Evolutionary conservation across 768 basidiomycete species (phyloP).

Genomic region (Mycena vitilis): DNA sequence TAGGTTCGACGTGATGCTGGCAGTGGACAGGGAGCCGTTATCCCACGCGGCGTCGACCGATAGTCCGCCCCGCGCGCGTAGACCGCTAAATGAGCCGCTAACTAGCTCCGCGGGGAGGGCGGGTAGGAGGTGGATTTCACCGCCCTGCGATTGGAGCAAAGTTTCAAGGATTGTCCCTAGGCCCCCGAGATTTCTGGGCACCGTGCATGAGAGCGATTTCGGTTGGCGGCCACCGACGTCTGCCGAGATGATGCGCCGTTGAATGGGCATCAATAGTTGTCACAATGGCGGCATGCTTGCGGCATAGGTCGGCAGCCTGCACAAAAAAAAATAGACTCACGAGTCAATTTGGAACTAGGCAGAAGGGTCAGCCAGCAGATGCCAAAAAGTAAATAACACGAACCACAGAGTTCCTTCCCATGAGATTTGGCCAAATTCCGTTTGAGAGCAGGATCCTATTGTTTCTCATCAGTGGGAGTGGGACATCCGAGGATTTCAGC

Average conservation of each 20-base stretch:
- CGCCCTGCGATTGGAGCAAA: conserved; percentile 34
- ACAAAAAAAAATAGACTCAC: background rate
- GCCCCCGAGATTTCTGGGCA: conserved; percentile 15
- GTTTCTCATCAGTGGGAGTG: background rate
- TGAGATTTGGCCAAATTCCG: conserved; percentile 27
- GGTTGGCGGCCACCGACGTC: no score
- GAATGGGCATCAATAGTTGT: no score
- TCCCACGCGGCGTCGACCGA: conserved; percentile 28
- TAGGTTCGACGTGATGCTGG: conserved; percentile 12
- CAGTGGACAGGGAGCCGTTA: conserved; percentile 19
- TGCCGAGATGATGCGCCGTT: no score
- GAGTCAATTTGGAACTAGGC: conserved; percentile 27
- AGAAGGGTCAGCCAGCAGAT: background rate
- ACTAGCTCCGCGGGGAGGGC: conserved; percentile 28
- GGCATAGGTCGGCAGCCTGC: background rate
- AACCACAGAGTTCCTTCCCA: conserved; percentile 23
- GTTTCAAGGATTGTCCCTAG: conserved; percentile 28
- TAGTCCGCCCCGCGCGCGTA: conserved; percentile 30
- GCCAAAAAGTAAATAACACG: background rate
- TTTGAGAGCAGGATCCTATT: conserved; percentile 17
- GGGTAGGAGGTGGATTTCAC: conserved; percentile 33
- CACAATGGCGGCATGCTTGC: no score
- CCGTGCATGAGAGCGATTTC: no score
- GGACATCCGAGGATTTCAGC: no score
- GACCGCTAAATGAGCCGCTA: conserved; percentile 26